Conservation (phyloP, 306 rosid genomes). For the Prunus mongolica region DNA sequence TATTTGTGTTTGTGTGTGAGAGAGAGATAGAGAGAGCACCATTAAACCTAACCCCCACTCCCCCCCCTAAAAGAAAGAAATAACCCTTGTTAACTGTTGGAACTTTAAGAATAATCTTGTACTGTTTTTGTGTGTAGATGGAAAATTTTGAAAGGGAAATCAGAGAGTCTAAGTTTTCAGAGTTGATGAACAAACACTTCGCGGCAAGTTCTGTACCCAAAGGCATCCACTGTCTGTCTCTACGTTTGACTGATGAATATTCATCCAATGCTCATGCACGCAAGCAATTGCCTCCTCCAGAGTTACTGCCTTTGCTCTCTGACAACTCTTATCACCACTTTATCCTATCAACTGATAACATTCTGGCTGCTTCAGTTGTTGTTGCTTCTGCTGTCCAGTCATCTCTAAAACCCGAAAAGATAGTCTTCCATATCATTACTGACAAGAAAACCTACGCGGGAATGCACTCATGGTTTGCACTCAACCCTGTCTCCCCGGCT, state of each 20-base stretch:
- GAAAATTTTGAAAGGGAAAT: slow-evolving; percentile 88
- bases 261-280: slow-evolving; percentile 98
- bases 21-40: too few species aligned
- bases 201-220: slow-evolving; percentile 97
- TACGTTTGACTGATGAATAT: slow-evolving; percentile 98
- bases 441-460: slow-evolving; percentile 97
- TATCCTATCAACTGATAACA: slow-evolving; percentile 88
- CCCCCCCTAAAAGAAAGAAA: too few species aligned
- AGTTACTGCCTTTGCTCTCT: slow-evolving; percentile 80
- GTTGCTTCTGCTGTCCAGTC: slow-evolving; percentile 90
- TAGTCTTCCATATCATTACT: slow-evolving; percentile 95
- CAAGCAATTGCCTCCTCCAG: slow-evolving; percentile 92
- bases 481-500: slow-evolving; percentile 89
- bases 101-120: slow-evolving; percentile 6
- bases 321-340: slow-evolving; percentile 90
- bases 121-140: slow-evolving; percentile 50
- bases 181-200: slow-evolving; percentile 91
- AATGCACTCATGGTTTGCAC: slow-evolving; percentile 99
- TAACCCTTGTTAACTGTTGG: not conserved
- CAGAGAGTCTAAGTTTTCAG: slow-evolving; percentile 78
- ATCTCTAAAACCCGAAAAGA: slow-evolving; percentile 68
- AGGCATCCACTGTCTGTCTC: slow-evolving; percentile 90
- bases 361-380: slow-evolving; percentile 96
- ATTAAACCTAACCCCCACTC: too few species aligned
- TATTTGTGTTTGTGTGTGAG: too few species aligned